Base-by-base conservation (phyloP, 495 filamentous ascomycete genomes). In the Endocarpon pusillum region DNA sequence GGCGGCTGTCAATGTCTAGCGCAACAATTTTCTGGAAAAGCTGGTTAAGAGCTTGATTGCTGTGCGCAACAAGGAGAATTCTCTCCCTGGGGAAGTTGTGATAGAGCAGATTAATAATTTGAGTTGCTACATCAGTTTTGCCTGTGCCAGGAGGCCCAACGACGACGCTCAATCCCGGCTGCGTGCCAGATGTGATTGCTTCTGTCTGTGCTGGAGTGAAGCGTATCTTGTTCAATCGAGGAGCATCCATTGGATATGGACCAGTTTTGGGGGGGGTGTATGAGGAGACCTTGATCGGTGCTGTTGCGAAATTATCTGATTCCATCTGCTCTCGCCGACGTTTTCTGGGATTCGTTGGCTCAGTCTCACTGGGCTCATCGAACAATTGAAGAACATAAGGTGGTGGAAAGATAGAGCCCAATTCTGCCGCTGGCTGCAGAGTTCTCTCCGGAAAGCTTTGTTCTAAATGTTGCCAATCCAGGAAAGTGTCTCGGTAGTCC, bases 61-160 rank as follows among this genome's bases (percentile, higher is more conserved):
- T 94, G 54, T 96, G 89, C 8, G 89, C 91, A 42, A 99, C 76
- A 24, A 99, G 72, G 17, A 99, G 59, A 0, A 86, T 99, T 27
- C 85, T 75, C 51, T 99, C 84, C 18, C 67, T 64, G 11, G 91
- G 89, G 50, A 93, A 96, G 57, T 94, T 89, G 59, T 94, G 91
- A 52, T 96, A 99, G 34, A 99, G 79, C 49, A 94, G 94, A 65
- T 82, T 93, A 57, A 99, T 96, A 42, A 96, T 91, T 52, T 99
- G 89, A 3, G 87, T 94, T 18, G 83, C 84, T 36, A 99, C 91
- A 55, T 99, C 89, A 19, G 89, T 99, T 59, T 99, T 99, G 37
- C 89, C 89, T 2, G 89, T 99, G 10, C 89, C 89, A 6, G 89
- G 89, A 25, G 89, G 89, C 0, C 89, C 89, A 36, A 96, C 84